Conservation (phyloP, 176 grass and related monocot species). For the Rhynchospora tenuis region DNA sequence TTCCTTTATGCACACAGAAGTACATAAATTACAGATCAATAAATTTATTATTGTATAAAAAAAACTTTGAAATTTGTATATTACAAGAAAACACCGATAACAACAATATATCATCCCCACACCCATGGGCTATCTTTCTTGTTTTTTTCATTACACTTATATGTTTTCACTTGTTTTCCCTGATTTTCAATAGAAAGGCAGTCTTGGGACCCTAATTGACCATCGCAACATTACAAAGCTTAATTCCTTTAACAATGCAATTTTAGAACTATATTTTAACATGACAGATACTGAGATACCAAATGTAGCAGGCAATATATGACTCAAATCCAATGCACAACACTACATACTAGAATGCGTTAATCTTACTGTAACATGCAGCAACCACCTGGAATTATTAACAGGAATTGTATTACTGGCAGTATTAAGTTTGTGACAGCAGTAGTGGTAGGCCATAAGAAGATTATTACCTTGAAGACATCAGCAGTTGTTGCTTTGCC, state of each 20-base stretch:
- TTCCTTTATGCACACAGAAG: neutral
- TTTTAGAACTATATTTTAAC: too few species aligned
- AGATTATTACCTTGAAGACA: constrained; percentile 41
- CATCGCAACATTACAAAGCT: too few species aligned
- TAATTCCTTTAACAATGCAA: neutral
- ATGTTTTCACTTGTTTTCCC: neutral
- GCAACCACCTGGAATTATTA: neutral
- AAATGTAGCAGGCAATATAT: too few species aligned
- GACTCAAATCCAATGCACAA: too few species aligned
- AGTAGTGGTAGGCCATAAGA: neutral
- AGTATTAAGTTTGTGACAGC: neutral
- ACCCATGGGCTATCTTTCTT: neutral
- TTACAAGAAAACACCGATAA: neutral
- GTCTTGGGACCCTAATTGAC: too few species aligned
- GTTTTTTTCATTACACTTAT: neutral
- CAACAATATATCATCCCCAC: neutral
- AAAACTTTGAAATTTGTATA: neutral
- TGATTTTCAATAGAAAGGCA: neutral
- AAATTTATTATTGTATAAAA: too few species aligned
- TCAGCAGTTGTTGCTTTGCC: constrained; percentile 37
- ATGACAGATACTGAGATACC: too few species aligned
- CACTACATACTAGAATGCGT: neutral
- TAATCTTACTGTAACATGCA: neutral
- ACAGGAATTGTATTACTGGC: neutral
- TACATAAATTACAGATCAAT: neutral